Evolutionary conservation across 306 rosid genomes (phyloP).

Genomic region (Malus sylvestris): DNA sequence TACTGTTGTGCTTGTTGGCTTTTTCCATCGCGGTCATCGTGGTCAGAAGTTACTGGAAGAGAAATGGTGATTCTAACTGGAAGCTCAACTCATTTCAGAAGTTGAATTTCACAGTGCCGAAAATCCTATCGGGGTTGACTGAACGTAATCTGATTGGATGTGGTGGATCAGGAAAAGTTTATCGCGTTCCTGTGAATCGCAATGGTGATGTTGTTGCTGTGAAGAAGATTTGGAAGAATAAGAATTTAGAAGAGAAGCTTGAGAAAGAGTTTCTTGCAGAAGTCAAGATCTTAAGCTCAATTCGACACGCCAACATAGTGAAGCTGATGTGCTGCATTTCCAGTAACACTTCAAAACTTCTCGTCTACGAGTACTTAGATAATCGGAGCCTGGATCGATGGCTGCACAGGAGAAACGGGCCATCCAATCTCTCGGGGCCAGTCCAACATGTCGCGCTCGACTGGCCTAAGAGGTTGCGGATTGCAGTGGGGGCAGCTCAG

Average conservation of each 20-base stretch:
- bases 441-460: constrained; percentile 22
- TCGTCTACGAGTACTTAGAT: constrained; percentile 64
- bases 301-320: constrained; percentile 75
- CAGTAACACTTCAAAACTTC: constrained; percentile 48
- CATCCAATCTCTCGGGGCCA: constrained; percentile 19
- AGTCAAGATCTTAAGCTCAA: constrained; percentile 57
- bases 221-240: constrained; percentile 48
- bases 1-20: constrained; percentile 9
- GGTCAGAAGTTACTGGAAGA: constrained; percentile 20
- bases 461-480: constrained; percentile 65
- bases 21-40: constrained; percentile 12
- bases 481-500: constrained; percentile 65
- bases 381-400: constrained; percentile 68
- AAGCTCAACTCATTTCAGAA: constrained; percentile 63
- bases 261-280: constrained; percentile 65
- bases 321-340: constrained; percentile 63
- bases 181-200: constrained; percentile 34
- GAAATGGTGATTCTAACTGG: constrained; percentile 40
- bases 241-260: constrained; percentile 48
- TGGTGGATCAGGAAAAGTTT: constrained; percentile 83
- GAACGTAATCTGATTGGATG: constrained; percentile 49
- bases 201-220: constrained; percentile 43
- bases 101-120: constrained; percentile 46
- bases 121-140: constrained; percentile 37
- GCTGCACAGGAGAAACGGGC: constrained; percentile 36